These are phyloP conservation scores for Fusarium sp. DNA, from an alignment of 2,329 filamentous ascomycete genomes.

Conservation along the genomic window DNA sequence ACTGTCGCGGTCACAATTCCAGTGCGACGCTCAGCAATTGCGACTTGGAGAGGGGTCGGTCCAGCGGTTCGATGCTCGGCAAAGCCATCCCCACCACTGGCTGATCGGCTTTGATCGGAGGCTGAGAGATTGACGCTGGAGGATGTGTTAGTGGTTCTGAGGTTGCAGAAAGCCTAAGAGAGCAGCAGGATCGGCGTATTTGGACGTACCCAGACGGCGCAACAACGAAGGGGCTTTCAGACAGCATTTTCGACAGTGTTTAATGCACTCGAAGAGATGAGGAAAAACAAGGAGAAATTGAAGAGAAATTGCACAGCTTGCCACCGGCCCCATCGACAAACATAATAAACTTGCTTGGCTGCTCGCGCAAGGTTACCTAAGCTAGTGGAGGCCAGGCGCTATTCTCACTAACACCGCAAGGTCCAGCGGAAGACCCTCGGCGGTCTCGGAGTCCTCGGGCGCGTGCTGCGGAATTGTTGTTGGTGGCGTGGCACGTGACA, in stretches of 20 bases:
- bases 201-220: slow-evolving; percentile 25
- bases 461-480: background rate
- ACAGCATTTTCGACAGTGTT: slow-evolving; percentile 13
- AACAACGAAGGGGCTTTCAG: slow-evolving; percentile 16
- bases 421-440: slow-evolving; percentile 11
- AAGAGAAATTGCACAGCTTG: slow-evolving; percentile 8
- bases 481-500: slow-evolving; percentile 35
- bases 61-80: slow-evolving; percentile 40
- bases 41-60: slow-evolving; percentile 42
- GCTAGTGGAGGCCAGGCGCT: slow-evolving; percentile 30
- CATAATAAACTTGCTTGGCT: slow-evolving; percentile 18
- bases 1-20: slow-evolving; percentile 38
- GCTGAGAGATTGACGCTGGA: slow-evolving; percentile 32
- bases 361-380: slow-evolving; percentile 33
- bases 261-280: background rate
- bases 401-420: background rate
- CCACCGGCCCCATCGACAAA: slow-evolving; percentile 15
- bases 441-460: slow-evolving; percentile 21
- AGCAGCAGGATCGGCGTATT: slow-evolving; percentile 4
- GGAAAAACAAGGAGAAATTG: background rate
- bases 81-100: slow-evolving; percentile 33
- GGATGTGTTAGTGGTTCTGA: slow-evolving; percentile 32
- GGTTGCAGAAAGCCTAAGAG: background rate
- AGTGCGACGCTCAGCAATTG: slow-evolving; percentile 36
- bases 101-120: slow-evolving; percentile 40